These are phyloP conservation scores for Xylaria sp. DNA, from an alignment of 2,329 filamentous ascomycete genomes.

Conservation along the genomic window DNA sequence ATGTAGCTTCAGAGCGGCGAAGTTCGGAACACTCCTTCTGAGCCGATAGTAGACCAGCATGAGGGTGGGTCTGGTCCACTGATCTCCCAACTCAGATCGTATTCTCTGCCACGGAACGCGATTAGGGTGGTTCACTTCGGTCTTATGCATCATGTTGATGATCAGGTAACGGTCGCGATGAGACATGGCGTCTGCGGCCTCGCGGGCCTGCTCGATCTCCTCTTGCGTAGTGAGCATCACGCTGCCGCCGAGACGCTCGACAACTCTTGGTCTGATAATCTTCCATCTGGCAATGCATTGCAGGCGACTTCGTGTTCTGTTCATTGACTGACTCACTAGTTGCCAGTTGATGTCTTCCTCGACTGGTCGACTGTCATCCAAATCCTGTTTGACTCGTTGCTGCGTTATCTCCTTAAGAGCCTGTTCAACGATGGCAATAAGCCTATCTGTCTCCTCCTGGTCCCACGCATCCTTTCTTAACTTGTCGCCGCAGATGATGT, in stretches of 20 bases:
- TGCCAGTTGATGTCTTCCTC: slow-evolving; percentile 61
- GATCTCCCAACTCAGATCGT: slow-evolving; percentile 11
- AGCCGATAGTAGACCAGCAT: slow-evolving; percentile 32
- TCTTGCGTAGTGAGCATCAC: slow-evolving; percentile 16
- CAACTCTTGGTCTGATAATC: slow-evolving; percentile 31
- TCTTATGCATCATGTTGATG: slow-evolving; percentile 25
- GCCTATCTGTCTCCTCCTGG: slow-evolving; percentile 50
- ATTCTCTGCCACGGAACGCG: slow-evolving; percentile 32
- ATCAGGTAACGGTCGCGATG: slow-evolving; percentile 26
- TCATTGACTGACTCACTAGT: slow-evolving; percentile 57
- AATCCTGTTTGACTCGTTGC: slow-evolving; percentile 29
- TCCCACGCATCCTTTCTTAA: slow-evolving; percentile 54
- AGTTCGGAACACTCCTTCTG: slow-evolving; percentile 22
- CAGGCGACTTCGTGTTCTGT: slow-evolving; percentile 54
- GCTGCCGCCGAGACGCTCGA: slow-evolving; percentile 25
- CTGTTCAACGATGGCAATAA: slow-evolving; percentile 49
- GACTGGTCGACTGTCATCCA: slow-evolving; percentile 34
- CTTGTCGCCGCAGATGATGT: slow-evolving; percentile 53
- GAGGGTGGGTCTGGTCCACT: slow-evolving; percentile 25
- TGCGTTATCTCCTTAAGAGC: slow-evolving; percentile 46
- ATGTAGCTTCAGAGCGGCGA: slow-evolving; percentile 22
- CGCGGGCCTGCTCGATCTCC: slow-evolving; percentile 28
- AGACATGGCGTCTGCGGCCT: slow-evolving; percentile 25
- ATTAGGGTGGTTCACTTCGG: slow-evolving; percentile 21
- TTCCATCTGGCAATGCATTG: slow-evolving; percentile 68